A percentile compares a stretch with the other conserved stretches of the same genome.
Evolutionary conservation across 176 grass and related monocot species (phyloP).

Genomic region (Aegilops sharonensis): DNA sequence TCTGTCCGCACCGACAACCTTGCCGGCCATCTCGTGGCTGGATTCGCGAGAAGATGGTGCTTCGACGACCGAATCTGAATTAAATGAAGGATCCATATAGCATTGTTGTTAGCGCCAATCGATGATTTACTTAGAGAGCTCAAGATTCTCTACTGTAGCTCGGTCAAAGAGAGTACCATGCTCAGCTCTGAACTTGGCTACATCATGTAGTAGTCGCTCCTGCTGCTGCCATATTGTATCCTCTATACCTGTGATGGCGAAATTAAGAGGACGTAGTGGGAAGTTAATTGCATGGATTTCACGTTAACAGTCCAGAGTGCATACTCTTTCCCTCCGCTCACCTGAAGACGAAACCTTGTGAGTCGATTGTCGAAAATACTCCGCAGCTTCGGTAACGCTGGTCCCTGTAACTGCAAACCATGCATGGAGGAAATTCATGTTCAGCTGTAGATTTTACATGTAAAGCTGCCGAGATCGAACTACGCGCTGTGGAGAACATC

Average conservation of each 20-base stretch:
- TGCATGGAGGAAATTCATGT: not conserved
- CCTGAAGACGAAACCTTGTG: conserved; percentile 38
- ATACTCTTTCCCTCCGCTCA: not conserved
- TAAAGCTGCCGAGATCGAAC: not conserved
- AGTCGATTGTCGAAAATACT: not conserved
- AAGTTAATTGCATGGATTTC: not conserved
- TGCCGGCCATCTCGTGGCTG: not conserved
- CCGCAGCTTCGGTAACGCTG: conserved; percentile 2
- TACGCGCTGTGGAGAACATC: too few species aligned
- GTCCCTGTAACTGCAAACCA: conserved; percentile 12
- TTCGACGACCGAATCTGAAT: conserved; percentile 13
- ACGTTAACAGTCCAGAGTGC: not conserved
- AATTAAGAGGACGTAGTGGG: too few species aligned
- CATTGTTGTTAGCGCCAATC: not conserved
- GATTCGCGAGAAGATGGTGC: not conserved
- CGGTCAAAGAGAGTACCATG: not conserved
- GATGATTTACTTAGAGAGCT: not conserved
- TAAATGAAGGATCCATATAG: not conserved
- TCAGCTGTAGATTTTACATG: not conserved
- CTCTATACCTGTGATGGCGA: not conserved
- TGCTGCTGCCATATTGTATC: not conserved
- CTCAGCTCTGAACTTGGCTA: not conserved
- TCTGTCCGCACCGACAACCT: not conserved
- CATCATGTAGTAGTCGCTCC: not conserved
- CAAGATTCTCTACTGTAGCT: not conserved